Evolutionary conservation across 306 rosid species (phyloP), one percentile per base, ranked within the genome.

Genomic region (Pueraria montana): DNA sequence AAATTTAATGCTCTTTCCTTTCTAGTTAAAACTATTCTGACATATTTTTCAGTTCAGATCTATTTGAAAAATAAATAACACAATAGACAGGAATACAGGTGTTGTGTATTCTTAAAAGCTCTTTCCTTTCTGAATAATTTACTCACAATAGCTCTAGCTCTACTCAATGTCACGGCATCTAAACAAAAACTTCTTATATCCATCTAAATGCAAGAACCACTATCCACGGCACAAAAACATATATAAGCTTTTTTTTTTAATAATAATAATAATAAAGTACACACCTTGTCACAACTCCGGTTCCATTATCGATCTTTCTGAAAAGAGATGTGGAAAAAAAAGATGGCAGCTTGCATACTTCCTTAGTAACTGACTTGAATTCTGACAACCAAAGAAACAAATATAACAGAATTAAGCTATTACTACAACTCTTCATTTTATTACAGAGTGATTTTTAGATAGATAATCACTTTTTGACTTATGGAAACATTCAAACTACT

Each of bases 291-390:
- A 96, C 97, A 69, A 87, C 74, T 69, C 97, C 98, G 65, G 97
- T 84, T 88, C 90, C 89, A 62, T 84, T 67, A 74, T 96, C 99
- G 53, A 96, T 94, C 97, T 92, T 94, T 88, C 80, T 86, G 88
- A 92, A 96, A 78, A 96, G 91, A 43, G 91, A 84, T 0, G 93
- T 72, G 20, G 97, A 94, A 88, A 92, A 87, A 84, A 94, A 96
- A 55, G 97, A 96, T 71, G 99, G 99, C 83, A 96, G 94, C 97
- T 90, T 96, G 93, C 99, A 96, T 58, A 96, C 83, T 80, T 96
- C 98, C 93, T 94, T 96, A 26, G 94, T 91, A 78, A 96, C 83
- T 40, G 87, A 76, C 86, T 93, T 94, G 83, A 96, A 96, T 65
- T 96, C 98, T 96, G 94, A 50, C 73, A 91, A 49, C 55, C 64